phyloP scores from a whole-genome alignment of 371 early-diverging fungal species.

The Haplosporangium sp. region DNA sequence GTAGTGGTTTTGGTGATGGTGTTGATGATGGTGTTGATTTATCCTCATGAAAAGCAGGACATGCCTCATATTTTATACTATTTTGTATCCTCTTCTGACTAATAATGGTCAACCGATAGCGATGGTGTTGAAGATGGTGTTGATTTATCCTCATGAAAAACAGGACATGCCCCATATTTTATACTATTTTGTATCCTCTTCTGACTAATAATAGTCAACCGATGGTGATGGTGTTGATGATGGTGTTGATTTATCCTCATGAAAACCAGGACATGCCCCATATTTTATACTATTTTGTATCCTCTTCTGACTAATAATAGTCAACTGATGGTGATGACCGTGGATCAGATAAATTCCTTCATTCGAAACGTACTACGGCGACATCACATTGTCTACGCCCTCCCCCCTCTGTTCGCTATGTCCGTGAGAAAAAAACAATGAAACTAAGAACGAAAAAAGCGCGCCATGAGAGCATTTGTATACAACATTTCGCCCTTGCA shows the following conservation, averaged over 20 bases:
- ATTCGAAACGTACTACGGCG: too few relatives aligned
- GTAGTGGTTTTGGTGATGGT: conserved; percentile 1
- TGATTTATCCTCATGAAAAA: neutral
- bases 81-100: neutral
- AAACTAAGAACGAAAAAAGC: too few relatives aligned
- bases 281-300: conserved; percentile 6
- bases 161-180: conserved; percentile 2
- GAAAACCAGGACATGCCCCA: neutral
- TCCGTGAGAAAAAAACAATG: too few relatives aligned
- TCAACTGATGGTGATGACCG: conserved; percentile 1
- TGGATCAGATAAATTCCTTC: too few relatives aligned
- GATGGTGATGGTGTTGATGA: neutral
- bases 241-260: neutral
- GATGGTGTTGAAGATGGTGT: neutral
- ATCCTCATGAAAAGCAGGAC: neutral
- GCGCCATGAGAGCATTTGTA: too few relatives aligned
- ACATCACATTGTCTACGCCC: too few relatives aligned
- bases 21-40: conserved; percentile 6
- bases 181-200: neutral
- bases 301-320: neutral
- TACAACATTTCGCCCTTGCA: too few relatives aligned
- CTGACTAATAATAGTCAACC: neutral
- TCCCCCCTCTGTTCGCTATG: too few relatives aligned
- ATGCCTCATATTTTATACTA: conserved; percentile 4
- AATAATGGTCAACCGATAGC: conserved; percentile 4